Conservation (phyloP, 2,329 filamentous ascomycete species). For the Cladosporium sp. region DNA sequence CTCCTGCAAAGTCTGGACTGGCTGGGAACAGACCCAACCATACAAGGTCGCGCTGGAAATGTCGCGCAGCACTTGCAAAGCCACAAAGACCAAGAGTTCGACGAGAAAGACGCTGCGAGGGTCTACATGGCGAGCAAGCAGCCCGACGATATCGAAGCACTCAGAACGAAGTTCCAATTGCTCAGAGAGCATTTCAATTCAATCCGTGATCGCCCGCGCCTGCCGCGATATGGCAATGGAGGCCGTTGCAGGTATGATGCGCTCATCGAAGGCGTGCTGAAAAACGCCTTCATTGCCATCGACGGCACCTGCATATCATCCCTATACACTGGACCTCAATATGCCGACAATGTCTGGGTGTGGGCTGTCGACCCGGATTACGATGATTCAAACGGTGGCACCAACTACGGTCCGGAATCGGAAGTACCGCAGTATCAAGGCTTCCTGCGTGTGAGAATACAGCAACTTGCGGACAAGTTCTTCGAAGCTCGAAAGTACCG, state of each 20-base stretch:
- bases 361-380: background rate
- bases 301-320: background rate
- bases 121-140: background rate
- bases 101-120: background rate
- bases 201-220: background rate
- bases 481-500: slow-evolving; percentile 3
- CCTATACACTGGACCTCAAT: background rate
- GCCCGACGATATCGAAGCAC: background rate
- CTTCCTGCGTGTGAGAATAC: background rate
- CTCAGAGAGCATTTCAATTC: background rate
- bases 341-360: background rate
- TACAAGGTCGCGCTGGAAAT: too few species aligned
- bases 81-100: too few species aligned
- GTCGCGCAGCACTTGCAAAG: too few species aligned
- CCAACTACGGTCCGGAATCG: background rate
- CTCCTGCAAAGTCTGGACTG: too few species aligned
- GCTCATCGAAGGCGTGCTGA: background rate
- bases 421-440: background rate
- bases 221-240: background rate
- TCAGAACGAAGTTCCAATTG: background rate
- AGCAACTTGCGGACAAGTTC: background rate
- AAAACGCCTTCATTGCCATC: background rate
- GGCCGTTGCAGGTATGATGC: background rate
- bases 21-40: too few species aligned
- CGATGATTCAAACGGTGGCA: background rate